Conservation (phyloP, 169 alveolate genomes). For the Cardiosporidium cionae region DNA sequence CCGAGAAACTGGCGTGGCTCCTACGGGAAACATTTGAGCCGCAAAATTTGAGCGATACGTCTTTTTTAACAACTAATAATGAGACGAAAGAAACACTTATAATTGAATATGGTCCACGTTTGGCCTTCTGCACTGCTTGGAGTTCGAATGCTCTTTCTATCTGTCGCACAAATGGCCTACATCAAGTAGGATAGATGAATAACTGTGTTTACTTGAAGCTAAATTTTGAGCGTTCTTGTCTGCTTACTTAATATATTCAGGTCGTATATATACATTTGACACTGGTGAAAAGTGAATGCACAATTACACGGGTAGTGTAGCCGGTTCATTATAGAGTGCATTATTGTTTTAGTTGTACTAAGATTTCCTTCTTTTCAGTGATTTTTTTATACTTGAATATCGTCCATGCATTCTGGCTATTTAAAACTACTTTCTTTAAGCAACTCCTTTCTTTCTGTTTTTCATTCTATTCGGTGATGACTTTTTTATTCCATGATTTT, state of each 20-base stretch:
- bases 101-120: slow-evolving; percentile 24
- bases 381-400: too few relatives aligned
- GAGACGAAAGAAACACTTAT: not conserved
- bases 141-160: slow-evolving; percentile 13
- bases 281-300: not conserved
- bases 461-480: too few relatives aligned
- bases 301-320: not conserved
- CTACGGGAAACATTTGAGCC: slow-evolving; percentile 11
- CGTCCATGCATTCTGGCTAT: too few relatives aligned
- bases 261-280: not conserved
- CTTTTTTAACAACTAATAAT: not conserved
- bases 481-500: too few relatives aligned
- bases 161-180: not conserved
- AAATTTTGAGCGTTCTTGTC: not conserved
- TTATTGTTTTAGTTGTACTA: too few relatives aligned
- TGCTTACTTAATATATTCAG: not conserved
- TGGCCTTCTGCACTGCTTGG: slow-evolving; percentile 13
- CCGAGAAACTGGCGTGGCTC: not conserved
- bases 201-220: not conserved
- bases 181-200: too few relatives aligned
- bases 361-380: too few relatives aligned
- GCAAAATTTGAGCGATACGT: not conserved
- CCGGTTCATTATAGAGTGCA: not conserved
- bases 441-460: too few relatives aligned
- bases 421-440: too few relatives aligned